Percentiles rank a stretch among this genome's conserved stretches.
Evolutionary conservation across 331 rosid genomes (phyloP).

Genomic region (Dryas integrifolia): DNA sequence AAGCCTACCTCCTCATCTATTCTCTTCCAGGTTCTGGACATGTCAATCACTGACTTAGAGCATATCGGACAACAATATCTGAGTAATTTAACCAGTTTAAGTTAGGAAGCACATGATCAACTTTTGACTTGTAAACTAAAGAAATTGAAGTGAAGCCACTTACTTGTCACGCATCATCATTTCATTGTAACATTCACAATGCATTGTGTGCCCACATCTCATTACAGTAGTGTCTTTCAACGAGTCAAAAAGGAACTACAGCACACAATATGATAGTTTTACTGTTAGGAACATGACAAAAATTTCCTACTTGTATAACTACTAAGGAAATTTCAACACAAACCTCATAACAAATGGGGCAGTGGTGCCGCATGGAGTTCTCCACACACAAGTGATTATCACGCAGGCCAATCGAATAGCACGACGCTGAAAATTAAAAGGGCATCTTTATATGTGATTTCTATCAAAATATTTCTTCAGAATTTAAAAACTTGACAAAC

Average conservation of each 20-base stretch:
- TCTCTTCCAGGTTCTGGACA: conserved; percentile 76
- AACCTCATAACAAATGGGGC: conserved; percentile 95
- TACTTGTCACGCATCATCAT: conserved; percentile 74
- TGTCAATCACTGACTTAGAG: conserved; percentile 73
- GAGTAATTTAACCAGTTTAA: conserved; percentile 22
- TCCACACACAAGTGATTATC: conserved; percentile 79
- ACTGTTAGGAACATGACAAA: not conserved
- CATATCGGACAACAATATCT: conserved; percentile 90
- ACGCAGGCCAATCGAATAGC: conserved; percentile 60
- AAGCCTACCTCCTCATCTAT: conserved; percentile 74
- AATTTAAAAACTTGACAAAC: not conserved
- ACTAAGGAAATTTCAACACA: conserved; percentile 22
- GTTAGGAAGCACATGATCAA: conserved; percentile 9
- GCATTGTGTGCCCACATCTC: conserved; percentile 97
- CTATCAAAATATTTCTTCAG: not conserved
- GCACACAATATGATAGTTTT: conserved; percentile 18
- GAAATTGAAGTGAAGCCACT: conserved; percentile 18
- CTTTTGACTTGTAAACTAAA: not conserved
- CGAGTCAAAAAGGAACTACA: conserved; percentile 80
- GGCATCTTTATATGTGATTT: not conserved
- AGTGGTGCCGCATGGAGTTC: conserved; percentile 93
- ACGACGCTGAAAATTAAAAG: conserved; percentile 55
- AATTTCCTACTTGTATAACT: not conserved
- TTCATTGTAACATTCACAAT: conserved; percentile 65
- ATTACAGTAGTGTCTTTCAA: conserved; percentile 66